phyloP scores from a whole-genome alignment of 163 green algal species.

The Scenedesmus sp. region DNA sequence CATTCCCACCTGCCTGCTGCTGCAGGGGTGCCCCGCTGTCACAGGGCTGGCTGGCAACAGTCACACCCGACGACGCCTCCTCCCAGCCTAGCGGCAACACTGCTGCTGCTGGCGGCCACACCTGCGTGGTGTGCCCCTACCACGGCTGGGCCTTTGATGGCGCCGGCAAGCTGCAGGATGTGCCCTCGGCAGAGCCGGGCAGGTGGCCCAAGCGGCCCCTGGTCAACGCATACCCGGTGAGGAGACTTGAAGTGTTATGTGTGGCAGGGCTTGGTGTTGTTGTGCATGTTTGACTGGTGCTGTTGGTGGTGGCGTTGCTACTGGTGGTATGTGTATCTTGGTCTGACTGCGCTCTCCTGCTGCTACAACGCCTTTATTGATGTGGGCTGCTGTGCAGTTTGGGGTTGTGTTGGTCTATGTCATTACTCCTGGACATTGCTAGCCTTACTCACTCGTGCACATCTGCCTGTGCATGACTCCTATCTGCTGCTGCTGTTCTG shows the following conservation, averaged over 20 bases:
- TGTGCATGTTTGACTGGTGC: neutral
- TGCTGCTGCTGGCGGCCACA: conserved; percentile 53
- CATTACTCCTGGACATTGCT: no score
- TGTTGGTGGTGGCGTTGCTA: neutral
- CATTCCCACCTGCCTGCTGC: neutral
- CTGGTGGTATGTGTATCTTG: neutral
- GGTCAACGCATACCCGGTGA: conserved; percentile 70
- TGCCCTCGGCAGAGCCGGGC: conserved; percentile 64
- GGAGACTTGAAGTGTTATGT: neutral
- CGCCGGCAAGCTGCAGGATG: conserved; percentile 69
- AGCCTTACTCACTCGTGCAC: no score
- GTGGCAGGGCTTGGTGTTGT: neutral
- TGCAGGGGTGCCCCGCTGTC: conserved; percentile 77
- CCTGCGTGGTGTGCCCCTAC: conserved; percentile 88
- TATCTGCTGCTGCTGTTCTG: neutral
- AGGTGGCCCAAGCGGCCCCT: conserved; percentile 74
- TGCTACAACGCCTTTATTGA: neutral
- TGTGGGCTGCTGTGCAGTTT: no score
- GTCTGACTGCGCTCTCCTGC: neutral
- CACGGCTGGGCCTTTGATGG: conserved; percentile 88
- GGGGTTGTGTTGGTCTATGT: no score
- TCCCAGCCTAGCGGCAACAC: neutral
- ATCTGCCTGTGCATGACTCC: neutral
- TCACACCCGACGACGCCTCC: neutral
- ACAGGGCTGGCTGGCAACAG: conserved; percentile 55